phyloP scores from a whole-genome alignment of 176 grass and related monocot species.

The Bonia amplexicaulis region DNA sequence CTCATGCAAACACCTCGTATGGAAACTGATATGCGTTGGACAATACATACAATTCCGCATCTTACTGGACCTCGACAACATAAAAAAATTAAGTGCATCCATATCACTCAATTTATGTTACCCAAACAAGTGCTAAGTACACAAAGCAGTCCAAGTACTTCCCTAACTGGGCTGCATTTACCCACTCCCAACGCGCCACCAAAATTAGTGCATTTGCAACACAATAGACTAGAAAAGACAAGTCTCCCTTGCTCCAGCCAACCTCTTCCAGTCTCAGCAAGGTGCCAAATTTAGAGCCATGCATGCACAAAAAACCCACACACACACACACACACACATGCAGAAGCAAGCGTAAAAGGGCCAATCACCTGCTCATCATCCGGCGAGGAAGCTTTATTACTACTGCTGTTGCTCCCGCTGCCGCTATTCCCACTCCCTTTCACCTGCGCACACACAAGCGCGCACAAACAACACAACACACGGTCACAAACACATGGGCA shows the following conservation, averaged over 20 bases:
- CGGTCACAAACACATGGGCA: neutral
- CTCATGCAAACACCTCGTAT: neutral
- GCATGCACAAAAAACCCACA: neutral
- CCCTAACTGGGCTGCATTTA: neutral
- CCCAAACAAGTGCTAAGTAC: neutral
- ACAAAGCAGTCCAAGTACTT: neutral
- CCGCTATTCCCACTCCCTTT: slow-evolving; percentile 39
- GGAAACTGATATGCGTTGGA: neutral
- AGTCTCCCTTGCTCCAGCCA: neutral
- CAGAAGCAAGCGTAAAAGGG: slow-evolving; percentile 1
- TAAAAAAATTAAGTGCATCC: neutral
- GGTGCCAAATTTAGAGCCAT: slow-evolving; percentile 21
- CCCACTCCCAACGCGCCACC: neutral
- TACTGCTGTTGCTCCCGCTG: slow-evolving; percentile 38
- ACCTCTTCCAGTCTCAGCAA: neutral
- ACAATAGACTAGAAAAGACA: neutral
- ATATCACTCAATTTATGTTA: neutral
- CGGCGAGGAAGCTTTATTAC: slow-evolving; percentile 37
- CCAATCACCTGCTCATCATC: slow-evolving; percentile 44
- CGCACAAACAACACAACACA: neutral
- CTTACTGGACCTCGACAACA: neutral
- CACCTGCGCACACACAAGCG: slow-evolving; percentile 25
- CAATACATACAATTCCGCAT: neutral
- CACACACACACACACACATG: neutral
- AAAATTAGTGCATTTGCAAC: neutral